phyloP scores from a whole-genome alignment of 306 rosid genomes.

The Pyrus betulifolia region DNA sequence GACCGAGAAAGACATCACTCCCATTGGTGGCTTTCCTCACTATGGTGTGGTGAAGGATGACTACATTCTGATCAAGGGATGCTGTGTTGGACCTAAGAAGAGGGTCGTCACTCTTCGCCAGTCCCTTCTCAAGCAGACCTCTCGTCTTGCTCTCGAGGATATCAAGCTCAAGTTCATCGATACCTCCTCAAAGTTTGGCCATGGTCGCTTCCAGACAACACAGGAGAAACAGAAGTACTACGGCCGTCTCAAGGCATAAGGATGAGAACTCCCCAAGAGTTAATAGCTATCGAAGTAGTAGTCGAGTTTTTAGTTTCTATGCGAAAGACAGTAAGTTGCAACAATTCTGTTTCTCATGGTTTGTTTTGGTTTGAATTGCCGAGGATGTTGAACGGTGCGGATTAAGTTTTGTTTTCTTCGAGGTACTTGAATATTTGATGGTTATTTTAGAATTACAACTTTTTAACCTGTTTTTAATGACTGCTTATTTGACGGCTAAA shows the following conservation, averaged over 20 bases:
- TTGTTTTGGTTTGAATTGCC: background rate
- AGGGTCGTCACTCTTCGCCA: conserved; percentile 78
- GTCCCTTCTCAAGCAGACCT: conserved; percentile 74
- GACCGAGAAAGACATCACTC: conserved; percentile 87
- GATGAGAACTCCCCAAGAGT: background rate
- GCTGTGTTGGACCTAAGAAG: conserved; percentile 82
- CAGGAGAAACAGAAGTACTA: conserved; percentile 75
- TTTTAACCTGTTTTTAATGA: background rate
- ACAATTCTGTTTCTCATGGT: background rate
- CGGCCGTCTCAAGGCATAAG: conserved; percentile 71
- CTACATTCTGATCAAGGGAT: conserved; percentile 62
- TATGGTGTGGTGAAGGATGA: conserved; percentile 81
- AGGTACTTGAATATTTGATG: background rate
- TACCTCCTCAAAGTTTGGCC: conserved; percentile 80
- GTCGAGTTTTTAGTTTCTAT: background rate
- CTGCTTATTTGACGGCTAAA: background rate
- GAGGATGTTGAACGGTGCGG: background rate
- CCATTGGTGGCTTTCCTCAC: conserved; percentile 91
- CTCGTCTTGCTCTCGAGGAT: conserved; percentile 70
- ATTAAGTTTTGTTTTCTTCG: background rate
- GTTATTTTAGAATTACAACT: background rate
- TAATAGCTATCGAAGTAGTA: background rate
- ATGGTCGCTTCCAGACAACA: conserved; percentile 89
- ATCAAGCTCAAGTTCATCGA: conserved; percentile 81
- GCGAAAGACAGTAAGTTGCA: background rate